phyloP scores from a whole-genome alignment of 169 alveolate genomes.

The Amoebophrya sp. region DNA sequence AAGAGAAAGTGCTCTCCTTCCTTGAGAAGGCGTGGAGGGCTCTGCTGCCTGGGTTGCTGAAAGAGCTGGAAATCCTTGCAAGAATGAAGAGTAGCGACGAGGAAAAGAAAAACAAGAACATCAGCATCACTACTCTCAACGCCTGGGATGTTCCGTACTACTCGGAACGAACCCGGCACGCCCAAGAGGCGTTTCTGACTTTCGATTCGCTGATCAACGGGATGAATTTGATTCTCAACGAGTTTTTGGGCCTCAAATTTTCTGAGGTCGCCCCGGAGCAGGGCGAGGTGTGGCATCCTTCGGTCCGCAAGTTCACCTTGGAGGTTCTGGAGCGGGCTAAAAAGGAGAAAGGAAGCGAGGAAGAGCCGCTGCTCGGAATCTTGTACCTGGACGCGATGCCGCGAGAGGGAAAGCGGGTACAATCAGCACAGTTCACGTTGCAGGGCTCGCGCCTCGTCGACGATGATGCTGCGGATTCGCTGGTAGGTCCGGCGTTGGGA shows the following conservation, averaged over 20 bases:
- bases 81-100: background rate
- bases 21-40: background rate
- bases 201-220: background rate
- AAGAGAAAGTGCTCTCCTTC: background rate
- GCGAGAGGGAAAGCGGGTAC: slow-evolving; percentile 1
- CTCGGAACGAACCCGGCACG: background rate
- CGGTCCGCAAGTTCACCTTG: background rate
- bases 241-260: background rate
- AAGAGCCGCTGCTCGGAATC: background rate
- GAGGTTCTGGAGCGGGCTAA: background rate
- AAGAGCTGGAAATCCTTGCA: background rate
- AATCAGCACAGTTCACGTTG: slow-evolving; percentile 17
- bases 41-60: background rate
- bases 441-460: background rate
- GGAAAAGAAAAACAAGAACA: background rate
- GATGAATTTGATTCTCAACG: background rate
- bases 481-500: too few relatives aligned
- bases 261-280: background rate
- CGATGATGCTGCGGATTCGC: too few relatives aligned
- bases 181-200: too few relatives aligned
- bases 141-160: slow-evolving; percentile 5
- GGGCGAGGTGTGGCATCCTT: background rate
- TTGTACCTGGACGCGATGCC: slow-evolving; percentile 3
- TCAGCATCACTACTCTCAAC: background rate
- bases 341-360: background rate